Evolutionary conservation across 495 filamentous ascomycete genomes (phyloP), one percentile per base, ranked within the genome.

Genomic region (Daldinia vernicosa): DNA sequence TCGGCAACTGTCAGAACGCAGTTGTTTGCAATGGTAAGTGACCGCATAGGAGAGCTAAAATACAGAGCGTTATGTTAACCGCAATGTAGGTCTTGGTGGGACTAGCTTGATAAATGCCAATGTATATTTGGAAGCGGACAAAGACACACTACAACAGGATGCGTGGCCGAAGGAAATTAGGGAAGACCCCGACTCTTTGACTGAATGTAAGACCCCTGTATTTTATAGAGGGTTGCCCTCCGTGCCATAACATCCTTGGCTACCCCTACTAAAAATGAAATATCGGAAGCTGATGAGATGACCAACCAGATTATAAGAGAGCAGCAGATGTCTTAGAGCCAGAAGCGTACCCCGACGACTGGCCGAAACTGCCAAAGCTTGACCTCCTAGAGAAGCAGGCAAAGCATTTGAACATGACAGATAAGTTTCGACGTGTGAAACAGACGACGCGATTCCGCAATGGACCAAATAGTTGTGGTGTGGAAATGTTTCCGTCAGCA

Each of bases 51-150:
- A 35, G 12, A 30, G 6, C 17, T 47, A n/a, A 22, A 56, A n/a
- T 50, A 39, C 12, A 15, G 33, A 32, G 24, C 0, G 24, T 40
- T 28, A 43, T 45, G 7, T 60, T 63, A 37, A 60, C 60, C 1
- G 33, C 53, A 30, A 30, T 22, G 9, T 53, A 88, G 87, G 86
- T 5, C 86, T 91, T 30, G 89, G 88, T 37, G 89, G 87, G 19
- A 88, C 88, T 19, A 89, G 85, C 70, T 77, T 92, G 5, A 83
- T 91, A 27, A 91, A 91, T 66, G 87, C 89, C 3, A 91, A 91
- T 75, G 87, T 91, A 6, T 91, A 89, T 55, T 80, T 90, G 40
- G 81, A 85, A 70, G 87, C 87, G 12, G 89, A 91, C 64, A 72
- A 83, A 60, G 75, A 77, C 8, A 88, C 84, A 2, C 74, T 91